Evolutionary conservation across 2,329 filamentous ascomycete genomes (phyloP), one percentile per base, ranked within the genome.

Genomic region (Chrysoporthe cubensis): DNA sequence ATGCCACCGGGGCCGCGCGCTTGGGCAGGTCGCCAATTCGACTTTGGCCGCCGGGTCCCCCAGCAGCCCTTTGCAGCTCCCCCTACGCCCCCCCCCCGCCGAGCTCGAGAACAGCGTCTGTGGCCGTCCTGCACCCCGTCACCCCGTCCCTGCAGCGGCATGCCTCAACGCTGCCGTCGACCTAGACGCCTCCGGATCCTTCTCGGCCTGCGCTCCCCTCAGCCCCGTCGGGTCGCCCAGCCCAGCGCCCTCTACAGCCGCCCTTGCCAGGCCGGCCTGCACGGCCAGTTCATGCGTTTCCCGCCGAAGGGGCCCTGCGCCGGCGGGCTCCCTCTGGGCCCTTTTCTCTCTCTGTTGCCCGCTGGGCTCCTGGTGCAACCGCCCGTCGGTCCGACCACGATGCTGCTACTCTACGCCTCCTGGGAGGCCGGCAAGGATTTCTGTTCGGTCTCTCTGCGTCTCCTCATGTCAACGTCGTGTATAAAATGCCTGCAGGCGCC

Each of bases 111-210:
- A 43, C 68, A 67, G 59, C 54, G 54, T 37, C 65, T 46, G 60
- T 63, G 61, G 54, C 63, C 56, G 64, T 26, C 62, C 59, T 66
- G 66, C 69, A 65, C 54, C 52, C 50, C 40, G 71, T 72, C 71
- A 65, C 54, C 52, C 50, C 40, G 71, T 72, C 71, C 71, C 71
- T 71, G 71, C 72, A 74, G 71, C 71, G 62, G 61, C 67, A 68
- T 68, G 67, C 68, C 62, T 70, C 65, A 52, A 52, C 65, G 64
- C 62, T 68, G 63, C 66, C 64, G 26, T 63, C 67, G 62, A 66
- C 58, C 74, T 75, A 77, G 75, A 65, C 64, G 61, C 66, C 62
- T 61, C 66, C 50, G 64, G 57, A 69, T 64, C 67, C 48, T 62
- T 64, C 44, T 66, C 69, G 58, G 48, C 64, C 50, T 52, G 50